phyloP scores from a whole-genome alignment of 257 asterid genomes.

The Plantago ovata region DNA sequence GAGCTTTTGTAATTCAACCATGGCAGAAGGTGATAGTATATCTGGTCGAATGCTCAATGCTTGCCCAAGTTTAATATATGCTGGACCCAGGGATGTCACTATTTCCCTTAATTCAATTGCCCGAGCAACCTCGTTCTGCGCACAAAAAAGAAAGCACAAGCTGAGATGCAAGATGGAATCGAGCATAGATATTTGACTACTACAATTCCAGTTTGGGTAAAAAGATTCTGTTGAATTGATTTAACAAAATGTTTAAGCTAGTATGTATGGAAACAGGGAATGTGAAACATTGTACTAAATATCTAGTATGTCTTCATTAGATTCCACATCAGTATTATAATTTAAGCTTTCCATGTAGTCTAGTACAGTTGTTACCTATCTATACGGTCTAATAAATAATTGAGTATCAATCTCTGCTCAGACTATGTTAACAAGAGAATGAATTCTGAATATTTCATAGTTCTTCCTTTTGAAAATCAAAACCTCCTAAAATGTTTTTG shows the following conservation, averaged over 20 bases:
- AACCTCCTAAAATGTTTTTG: too few relatives aligned
- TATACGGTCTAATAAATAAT: too few relatives aligned
- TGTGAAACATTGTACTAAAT: not conserved
- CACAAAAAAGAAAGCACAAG: constrained; percentile 17
- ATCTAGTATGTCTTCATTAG: not conserved
- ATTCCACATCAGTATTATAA: too few relatives aligned
- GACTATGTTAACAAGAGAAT: too few relatives aligned
- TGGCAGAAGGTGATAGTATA: constrained; percentile 85
- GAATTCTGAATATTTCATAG: too few relatives aligned
- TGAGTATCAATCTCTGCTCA: not conserved
- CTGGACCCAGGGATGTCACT: constrained; percentile 98
- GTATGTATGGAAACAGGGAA: too few relatives aligned
- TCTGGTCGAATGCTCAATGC: constrained; percentile 99
- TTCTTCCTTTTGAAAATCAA: too few relatives aligned
- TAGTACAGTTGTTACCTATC: too few relatives aligned
- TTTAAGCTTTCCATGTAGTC: too few relatives aligned
- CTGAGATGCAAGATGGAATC: not conserved
- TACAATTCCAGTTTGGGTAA: too few relatives aligned
- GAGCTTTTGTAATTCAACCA: constrained; percentile 95
- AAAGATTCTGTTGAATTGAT: too few relatives aligned
- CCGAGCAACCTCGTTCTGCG: constrained; percentile 90
- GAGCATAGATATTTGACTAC: not conserved
- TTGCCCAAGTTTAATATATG: constrained; percentile 98
- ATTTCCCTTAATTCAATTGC: constrained; percentile 97
- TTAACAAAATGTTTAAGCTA: too few relatives aligned